A percentile compares a stretch with the other conserved stretches of the same genome.
phyloP scores from a whole-genome alignment of 306 rosid species.

The Mimosa bimucronata region DNA sequence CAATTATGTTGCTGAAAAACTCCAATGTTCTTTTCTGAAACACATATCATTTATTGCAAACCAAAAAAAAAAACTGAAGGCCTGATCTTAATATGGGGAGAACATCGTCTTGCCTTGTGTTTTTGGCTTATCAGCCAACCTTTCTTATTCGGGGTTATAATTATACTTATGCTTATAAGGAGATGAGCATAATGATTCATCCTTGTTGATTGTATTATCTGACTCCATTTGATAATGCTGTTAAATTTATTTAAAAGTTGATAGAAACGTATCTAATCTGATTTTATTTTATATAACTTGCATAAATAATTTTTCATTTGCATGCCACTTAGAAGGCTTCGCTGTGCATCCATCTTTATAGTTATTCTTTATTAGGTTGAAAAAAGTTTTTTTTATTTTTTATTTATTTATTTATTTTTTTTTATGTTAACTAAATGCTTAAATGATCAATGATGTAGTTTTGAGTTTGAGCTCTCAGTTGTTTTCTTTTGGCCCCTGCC shows the following conservation, averaged over 20 bases:
- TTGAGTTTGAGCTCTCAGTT: background rate
- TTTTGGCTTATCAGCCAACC: background rate
- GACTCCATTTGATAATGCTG: background rate
- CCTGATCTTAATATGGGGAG: background rate
- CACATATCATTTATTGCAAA: background rate
- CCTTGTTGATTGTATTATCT: background rate
- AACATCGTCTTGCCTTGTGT: background rate
- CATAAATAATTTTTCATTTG: background rate
- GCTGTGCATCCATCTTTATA: background rate
- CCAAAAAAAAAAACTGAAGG: background rate
- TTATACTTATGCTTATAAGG: background rate
- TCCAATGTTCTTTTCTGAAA: background rate
- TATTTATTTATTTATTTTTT: too few species aligned
- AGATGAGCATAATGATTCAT: background rate
- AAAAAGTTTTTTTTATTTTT: too few species aligned
- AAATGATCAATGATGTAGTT: conserved; percentile 4
- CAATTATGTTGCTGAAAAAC: background rate
- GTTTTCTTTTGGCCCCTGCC: background rate
- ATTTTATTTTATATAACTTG: background rate
- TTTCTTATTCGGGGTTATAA: background rate
- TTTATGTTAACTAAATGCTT: background rate
- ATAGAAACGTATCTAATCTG: background rate
- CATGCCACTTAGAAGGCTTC: background rate
- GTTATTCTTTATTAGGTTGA: background rate
- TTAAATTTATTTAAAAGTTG: too few species aligned